These are phyloP conservation scores for Primulina huaijiensis DNA, from an alignment of 257 asterid genomes.

Conservation along the genomic window DNA sequence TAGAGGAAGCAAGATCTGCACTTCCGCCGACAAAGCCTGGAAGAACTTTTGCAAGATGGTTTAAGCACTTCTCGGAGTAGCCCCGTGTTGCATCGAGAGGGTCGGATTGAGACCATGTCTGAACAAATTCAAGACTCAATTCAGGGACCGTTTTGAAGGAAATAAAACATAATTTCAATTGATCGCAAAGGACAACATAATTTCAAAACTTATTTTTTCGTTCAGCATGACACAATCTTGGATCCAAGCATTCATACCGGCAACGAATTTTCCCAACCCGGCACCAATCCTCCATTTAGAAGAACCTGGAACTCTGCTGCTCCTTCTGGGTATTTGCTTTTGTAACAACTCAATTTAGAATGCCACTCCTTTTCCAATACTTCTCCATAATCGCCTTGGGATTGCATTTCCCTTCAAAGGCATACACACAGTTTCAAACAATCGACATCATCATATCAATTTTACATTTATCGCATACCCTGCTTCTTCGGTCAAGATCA, in stretches of 20 bases:
- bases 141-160: neutral
- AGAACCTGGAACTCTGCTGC: conserved; percentile 47
- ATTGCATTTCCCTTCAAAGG: conserved; percentile 42
- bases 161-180: neutral
- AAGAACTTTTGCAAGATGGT: conserved; percentile 46
- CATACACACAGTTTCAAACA: neutral
- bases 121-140: conserved; percentile 4
- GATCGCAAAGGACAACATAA: no score
- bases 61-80: conserved; percentile 47
- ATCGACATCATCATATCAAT: no score
- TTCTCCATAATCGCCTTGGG: conserved; percentile 38
- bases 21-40: conserved; percentile 64
- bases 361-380: conserved; percentile 43
- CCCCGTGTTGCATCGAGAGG: conserved; percentile 57
- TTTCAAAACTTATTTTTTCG: no score
- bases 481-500: no score
- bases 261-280: conserved; percentile 50
- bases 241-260: conserved; percentile 32
- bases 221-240: neutral
- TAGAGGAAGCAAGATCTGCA: conserved; percentile 59
- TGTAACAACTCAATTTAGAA: conserved; percentile 37
- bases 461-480: no score
- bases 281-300: conserved; percentile 43
- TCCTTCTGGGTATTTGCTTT: conserved; percentile 42
- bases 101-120: conserved; percentile 45